Conservation (phyloP, 495 filamentous ascomycete species). For the Aspergillus campestris region DNA sequence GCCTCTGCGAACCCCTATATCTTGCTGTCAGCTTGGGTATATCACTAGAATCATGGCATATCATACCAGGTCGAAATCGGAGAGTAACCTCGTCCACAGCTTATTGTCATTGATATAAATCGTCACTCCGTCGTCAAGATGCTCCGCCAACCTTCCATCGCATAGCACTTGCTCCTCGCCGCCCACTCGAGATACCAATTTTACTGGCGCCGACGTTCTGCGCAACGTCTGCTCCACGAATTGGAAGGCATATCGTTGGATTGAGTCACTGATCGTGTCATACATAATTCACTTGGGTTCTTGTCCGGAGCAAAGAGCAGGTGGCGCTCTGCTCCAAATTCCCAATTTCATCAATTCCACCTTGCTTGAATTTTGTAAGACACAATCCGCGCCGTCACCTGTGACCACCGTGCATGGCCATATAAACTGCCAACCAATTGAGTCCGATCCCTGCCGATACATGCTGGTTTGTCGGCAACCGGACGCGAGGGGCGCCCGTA, state of each 20-base stretch:
- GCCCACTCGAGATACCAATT: neutral
- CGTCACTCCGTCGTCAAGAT: neutral
- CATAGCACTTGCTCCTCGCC: neutral
- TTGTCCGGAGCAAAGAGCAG: too few relatives aligned
- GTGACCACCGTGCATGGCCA: too few relatives aligned
- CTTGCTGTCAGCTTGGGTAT: neutral
- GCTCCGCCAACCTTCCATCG: neutral
- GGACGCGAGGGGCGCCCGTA: too few relatives aligned
- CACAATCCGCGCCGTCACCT: too few relatives aligned
- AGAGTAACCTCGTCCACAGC: constrained; percentile 3
- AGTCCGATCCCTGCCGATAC: too few relatives aligned
- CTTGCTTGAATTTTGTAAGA: too few relatives aligned
- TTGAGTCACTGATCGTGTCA: too few relatives aligned
- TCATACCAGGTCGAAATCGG: constrained; percentile 6
- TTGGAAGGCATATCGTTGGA: neutral
- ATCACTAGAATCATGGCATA: neutral
- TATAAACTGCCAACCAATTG: too few relatives aligned
- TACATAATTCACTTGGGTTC: too few relatives aligned
- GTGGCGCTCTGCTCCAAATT: too few relatives aligned
- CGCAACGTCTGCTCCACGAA: neutral
- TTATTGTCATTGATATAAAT: constrained; percentile 1
- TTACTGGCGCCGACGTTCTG: neutral
- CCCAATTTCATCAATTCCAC: too few relatives aligned
- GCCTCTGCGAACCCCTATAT: constrained; percentile 55
- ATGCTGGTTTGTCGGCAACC: too few relatives aligned